A percentile compares a stretch with the other conserved stretches of the same genome.
Evolutionary conservation across 1,284 basidiomycete genomes (phyloP).

Genomic region (Rugosomyces carneus): DNA sequence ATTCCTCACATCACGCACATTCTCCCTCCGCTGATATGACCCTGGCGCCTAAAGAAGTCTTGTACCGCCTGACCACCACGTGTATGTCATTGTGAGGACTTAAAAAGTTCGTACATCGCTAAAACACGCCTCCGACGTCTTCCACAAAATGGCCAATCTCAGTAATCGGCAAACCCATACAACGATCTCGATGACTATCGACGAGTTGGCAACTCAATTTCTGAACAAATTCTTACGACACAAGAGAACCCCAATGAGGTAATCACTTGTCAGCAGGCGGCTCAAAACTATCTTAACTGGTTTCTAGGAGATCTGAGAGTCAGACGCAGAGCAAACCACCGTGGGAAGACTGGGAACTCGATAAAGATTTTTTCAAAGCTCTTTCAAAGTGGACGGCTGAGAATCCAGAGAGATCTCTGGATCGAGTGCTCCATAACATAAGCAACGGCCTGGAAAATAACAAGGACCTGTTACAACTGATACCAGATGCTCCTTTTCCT

Average conservation of each 20-base stretch:
- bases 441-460: conserved; percentile 3
- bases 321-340: not conserved
- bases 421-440: conserved; percentile 8
- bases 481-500: conserved; percentile 15
- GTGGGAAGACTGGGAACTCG: conserved; percentile 13
- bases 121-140: no score
- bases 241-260: not conserved
- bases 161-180: no score
- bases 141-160: no score
- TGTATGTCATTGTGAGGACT: no score
- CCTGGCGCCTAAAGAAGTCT: no score
- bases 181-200: not conserved
- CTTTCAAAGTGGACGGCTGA: conserved; percentile 6
- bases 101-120: no score
- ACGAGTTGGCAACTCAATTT: not conserved
- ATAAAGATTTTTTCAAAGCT: conserved; percentile 9
- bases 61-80: no score
- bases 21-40: no score
- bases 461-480: conserved; percentile 5
- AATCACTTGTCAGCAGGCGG: not conserved
- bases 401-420: conserved; percentile 11
- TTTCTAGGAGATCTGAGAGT: not conserved
- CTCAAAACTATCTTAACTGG: not conserved
- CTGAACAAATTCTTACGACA: not conserved
- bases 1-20: no score